Conservation (phyloP, 2,329 filamentous ascomycete genomes). For the Calonectria hawksworthii region DNA sequence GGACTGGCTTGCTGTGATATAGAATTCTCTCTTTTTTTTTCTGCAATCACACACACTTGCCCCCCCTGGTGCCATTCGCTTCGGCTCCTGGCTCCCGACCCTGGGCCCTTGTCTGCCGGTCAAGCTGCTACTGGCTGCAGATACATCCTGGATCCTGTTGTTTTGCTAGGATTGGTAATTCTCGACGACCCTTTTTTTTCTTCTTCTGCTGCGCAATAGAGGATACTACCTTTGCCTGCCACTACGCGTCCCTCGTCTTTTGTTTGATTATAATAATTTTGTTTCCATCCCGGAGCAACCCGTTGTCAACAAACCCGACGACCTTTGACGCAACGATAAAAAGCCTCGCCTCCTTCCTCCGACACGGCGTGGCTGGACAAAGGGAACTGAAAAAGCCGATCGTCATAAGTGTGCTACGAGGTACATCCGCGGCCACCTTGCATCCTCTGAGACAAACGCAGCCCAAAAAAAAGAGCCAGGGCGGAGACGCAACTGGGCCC, state of each 20-base stretch:
- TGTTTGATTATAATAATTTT: slow-evolving; percentile 5
- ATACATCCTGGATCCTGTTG: slow-evolving; percentile 26
- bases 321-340: slow-evolving; percentile 1
- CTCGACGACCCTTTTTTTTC: slow-evolving; percentile 30
- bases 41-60: slow-evolving; percentile 17
- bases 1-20: slow-evolving; percentile 9
- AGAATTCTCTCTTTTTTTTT: slow-evolving; percentile 18
- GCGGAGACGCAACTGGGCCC: slow-evolving; percentile 21
- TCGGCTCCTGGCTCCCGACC: slow-evolving; percentile 30
- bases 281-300: slow-evolving; percentile 2
- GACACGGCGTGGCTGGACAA: slow-evolving; percentile 15
- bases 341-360: background rate
- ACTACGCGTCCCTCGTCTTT: background rate
- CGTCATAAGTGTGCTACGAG: slow-evolving; percentile 1
- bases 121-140: slow-evolving; percentile 30
- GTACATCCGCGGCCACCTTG: slow-evolving; percentile 3
- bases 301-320: background rate
- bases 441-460: slow-evolving; percentile 23
- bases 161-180: slow-evolving; percentile 41
- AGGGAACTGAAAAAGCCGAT: background rate
- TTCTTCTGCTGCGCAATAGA: slow-evolving; percentile 13
- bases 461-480: slow-evolving; percentile 16
- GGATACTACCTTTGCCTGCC: background rate
- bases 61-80: slow-evolving; percentile 16
- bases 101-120: slow-evolving; percentile 34